phyloP scores from a whole-genome alignment of 1,284 basidiomycete genomes.

The Hymenochaete sp. region DNA sequence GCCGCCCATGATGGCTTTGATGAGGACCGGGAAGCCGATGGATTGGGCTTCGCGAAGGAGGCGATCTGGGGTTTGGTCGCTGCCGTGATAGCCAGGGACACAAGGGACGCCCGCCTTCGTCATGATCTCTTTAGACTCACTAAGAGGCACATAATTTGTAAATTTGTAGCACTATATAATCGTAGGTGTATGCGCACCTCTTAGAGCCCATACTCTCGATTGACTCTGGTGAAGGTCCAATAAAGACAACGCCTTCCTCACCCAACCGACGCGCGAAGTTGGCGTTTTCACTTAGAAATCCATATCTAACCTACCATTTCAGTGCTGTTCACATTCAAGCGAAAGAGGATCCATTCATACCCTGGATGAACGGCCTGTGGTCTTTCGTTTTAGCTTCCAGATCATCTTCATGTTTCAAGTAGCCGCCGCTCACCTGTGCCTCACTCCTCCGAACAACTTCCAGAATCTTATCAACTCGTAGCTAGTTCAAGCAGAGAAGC shows the following conservation, averaged over 20 bases:
- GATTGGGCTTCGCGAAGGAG: conserved; percentile 61
- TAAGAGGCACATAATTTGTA: conserved; percentile 23
- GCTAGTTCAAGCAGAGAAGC: conserved; percentile 33
- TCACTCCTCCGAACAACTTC: conserved; percentile 72
- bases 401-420: conserved; percentile 2
- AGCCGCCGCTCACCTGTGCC: conserved; percentile 56
- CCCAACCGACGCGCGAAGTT: conserved; percentile 81
- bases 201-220: conserved; percentile 93
- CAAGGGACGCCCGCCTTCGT: conserved; percentile 85
- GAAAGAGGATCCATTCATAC: conserved; percentile 27
- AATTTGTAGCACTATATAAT: conserved; percentile 6
- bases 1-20: conserved; percentile 94
- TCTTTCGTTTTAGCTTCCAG: conserved; percentile 5
- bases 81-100: conserved; percentile 85
- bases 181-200: conserved; percentile 38
- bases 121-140: conserved; percentile 90
- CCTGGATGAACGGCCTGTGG: conserved; percentile 74
- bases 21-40: conserved; percentile 87
- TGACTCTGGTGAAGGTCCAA: conserved; percentile 89
- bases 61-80: conserved; percentile 59
- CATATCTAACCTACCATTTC: conserved; percentile 48
- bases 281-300: conserved; percentile 91
- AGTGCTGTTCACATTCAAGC: not conserved
- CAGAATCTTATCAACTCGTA: conserved; percentile 84
- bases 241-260: conserved; percentile 87